Base-by-base conservation (phyloP, 805 yeast species). In the Metschnikowia santaceciliae region DNA sequence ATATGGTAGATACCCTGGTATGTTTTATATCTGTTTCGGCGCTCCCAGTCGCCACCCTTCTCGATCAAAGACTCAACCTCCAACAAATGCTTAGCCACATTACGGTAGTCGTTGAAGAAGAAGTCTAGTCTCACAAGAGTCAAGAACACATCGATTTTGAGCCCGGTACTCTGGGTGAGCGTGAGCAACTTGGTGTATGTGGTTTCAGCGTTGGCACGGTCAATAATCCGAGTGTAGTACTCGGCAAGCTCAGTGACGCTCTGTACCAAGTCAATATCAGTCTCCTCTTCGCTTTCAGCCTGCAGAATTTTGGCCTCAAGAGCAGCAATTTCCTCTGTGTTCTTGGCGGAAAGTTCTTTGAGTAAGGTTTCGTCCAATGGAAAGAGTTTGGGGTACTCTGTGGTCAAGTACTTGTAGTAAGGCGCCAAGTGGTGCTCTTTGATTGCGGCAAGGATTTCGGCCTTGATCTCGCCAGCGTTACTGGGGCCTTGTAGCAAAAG, bases 41-140 rank as follows among this genome's bases (percentile, higher is more conserved):
- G 88, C 72, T 94, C 99, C 99, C 99, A 94, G 68, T 94, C 99
- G 55, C 99, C 99, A 50, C 98, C 99, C 63, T 90, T 88, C 62
- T 92, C 98, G 62, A 94, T 90, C 66, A 89, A 78, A 22, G 73
- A 63, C 63, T 86, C 83, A 17, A 86, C 83, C 59, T 83, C 83
- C 49, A 86, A 92, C 57, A 94, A 78, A 62, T 85, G 84, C 60
- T 82, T 82, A 52, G 84, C 79, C 42, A 87, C 85, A 56, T 81
- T 81, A 5, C 72, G 68, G 64, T 83, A 83, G 70, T 94, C 96
- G 62, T 85, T 84, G 68, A 79, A 92, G 67, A 94, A 90, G 61
- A 90, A 84, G n/a, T 96, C 97, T 49, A 94, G 69, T 67, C 98
- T 82, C 13, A 90, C 79, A 56, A 92, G 82, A 11, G 96, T 83